Evolutionary conservation across 139 green algal genomes (phyloP).

Genomic region (Chlorella sp.): DNA sequence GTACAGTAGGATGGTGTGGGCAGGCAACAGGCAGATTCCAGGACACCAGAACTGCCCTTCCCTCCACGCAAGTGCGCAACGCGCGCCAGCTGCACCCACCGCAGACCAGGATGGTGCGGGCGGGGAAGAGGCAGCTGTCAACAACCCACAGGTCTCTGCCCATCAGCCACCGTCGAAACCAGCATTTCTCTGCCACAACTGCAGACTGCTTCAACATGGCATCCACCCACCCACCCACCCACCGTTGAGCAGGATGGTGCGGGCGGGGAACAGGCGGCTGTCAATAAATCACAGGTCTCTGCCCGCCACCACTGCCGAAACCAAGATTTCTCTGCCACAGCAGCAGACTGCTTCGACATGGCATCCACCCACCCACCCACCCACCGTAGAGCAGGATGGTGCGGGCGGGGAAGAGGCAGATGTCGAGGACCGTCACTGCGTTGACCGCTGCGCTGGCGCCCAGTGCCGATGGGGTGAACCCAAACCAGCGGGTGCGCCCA

Average conservation of each 20-base stretch:
- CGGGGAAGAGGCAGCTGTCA: constrained; percentile 56
- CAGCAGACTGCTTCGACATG: no score
- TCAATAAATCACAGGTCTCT: no score
- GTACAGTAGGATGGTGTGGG: no score
- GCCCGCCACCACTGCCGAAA: no score
- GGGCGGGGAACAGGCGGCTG: constrained; percentile 55
- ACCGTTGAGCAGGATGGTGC: constrained; percentile 63
- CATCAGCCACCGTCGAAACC: no score
- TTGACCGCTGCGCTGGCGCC: constrained; percentile 63
- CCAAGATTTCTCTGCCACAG: no score
- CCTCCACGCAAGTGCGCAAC: no score
- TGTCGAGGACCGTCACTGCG: constrained; percentile 43
- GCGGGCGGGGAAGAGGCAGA: constrained; percentile 54
- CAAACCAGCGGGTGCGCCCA: constrained; percentile 19
- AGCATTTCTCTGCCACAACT: no score
- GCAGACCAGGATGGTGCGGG: constrained; percentile 60
- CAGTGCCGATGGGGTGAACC: constrained; percentile 15
- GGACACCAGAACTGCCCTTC: no score
- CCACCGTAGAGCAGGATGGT: constrained; percentile 63
- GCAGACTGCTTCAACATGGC: no score
- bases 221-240: not conserved
- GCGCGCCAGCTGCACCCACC: not conserved
- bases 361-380: not conserved
- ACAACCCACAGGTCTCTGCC: no score
- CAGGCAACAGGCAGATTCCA: no score